These are phyloP conservation scores for Linum tenue DNA, from an alignment of 345 rosid species.

Conservation along the genomic window DNA sequence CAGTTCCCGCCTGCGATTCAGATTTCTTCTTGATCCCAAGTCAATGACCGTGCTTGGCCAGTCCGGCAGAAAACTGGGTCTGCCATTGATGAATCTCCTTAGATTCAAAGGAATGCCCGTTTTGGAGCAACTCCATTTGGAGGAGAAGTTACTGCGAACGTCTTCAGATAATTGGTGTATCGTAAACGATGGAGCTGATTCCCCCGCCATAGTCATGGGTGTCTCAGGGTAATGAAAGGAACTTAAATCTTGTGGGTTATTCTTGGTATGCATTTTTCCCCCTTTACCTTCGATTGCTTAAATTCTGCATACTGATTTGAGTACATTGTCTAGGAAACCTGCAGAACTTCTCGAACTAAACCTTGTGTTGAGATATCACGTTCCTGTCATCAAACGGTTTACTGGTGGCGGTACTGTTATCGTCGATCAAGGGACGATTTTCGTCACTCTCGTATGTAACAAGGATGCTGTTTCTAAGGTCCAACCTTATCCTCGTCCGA, in stretches of 20 bases:
- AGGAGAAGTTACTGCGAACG: conserved; percentile 61
- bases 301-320: background rate
- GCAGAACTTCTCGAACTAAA: conserved; percentile 58
- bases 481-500: conserved; percentile 73
- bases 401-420: conserved; percentile 91
- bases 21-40: conserved; percentile 13
- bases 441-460: conserved; percentile 78
- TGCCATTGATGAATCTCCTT: conserved; percentile 61
- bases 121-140: conserved; percentile 55
- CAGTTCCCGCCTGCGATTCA: conserved; percentile 18
- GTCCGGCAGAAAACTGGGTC: conserved; percentile 26
- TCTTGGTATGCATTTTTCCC: no score
- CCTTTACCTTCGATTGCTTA: no score
- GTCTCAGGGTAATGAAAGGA: conserved; percentile 52
- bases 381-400: conserved; percentile 77
- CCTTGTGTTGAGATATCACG: conserved; percentile 36
- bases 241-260: background rate
- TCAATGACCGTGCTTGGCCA: background rate
- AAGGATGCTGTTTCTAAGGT: conserved; percentile 53
- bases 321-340: conserved; percentile 39
- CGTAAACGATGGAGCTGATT: conserved; percentile 62
- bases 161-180: conserved; percentile 78
- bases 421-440: conserved; percentile 66
- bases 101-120: conserved; percentile 58
- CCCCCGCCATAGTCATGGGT: conserved; percentile 82